phyloP scores from a whole-genome alignment of 169 alveolate genomes.

The Eimeria acervulina region DNA sequence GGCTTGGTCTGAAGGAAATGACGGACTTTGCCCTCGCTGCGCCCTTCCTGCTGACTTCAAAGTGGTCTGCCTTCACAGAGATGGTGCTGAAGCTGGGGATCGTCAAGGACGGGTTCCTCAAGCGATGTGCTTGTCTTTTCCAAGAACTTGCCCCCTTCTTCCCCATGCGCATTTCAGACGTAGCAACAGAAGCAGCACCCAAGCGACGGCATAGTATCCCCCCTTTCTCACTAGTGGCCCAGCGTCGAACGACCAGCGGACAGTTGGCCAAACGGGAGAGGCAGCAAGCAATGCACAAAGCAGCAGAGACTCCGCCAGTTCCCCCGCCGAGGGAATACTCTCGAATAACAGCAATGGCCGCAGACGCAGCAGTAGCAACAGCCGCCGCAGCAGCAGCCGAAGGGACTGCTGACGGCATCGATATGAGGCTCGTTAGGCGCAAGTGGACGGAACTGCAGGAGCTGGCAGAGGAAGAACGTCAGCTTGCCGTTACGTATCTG shows the following conservation, averaged over 20 bases:
- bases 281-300: not conserved
- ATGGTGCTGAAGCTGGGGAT: constrained; percentile 55
- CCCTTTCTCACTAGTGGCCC: not conserved
- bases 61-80: constrained; percentile 57
- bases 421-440: constrained; percentile 24
- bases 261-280: not conserved
- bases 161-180: not conserved
- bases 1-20: constrained; percentile 37
- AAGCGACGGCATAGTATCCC: not conserved
- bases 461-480: constrained; percentile 62
- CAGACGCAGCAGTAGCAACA: constrained; percentile 60
- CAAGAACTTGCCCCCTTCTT: constrained; percentile 40
- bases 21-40: constrained; percentile 65
- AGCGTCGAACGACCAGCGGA: not conserved
- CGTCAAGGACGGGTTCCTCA: not conserved
- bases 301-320: not conserved
- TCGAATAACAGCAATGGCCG: constrained; percentile 16
- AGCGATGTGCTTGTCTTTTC: not conserved
- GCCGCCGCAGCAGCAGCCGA: constrained; percentile 72
- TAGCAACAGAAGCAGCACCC: not conserved
- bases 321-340: constrained; percentile 44
- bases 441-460: constrained; percentile 51
- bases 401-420: constrained; percentile 47
- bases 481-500: constrained; percentile 26
- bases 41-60: not conserved